Conservation (phyloP, 768 basidiomycete species). For the Cystobasidium ongulense region DNA sequence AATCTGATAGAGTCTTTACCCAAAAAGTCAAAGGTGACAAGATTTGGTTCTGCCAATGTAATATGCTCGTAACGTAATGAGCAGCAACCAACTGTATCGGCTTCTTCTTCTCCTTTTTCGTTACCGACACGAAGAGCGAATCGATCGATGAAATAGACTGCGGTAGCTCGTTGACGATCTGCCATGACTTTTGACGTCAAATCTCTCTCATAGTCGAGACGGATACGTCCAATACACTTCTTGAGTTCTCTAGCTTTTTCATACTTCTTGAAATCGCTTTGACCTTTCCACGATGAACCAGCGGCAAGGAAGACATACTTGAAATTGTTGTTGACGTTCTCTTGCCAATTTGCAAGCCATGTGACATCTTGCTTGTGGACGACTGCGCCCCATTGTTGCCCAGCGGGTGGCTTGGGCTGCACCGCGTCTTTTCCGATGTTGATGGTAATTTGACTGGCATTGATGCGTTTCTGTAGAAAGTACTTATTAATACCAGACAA, state of each 20-base stretch:
- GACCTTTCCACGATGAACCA: constrained; percentile 94
- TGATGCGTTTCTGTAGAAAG: constrained; percentile 61
- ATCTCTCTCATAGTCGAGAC: constrained; percentile 74
- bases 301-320: constrained; percentile 98
- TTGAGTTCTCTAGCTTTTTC: constrained; percentile 92
- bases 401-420: constrained; percentile 77
- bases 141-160: constrained; percentile 97
- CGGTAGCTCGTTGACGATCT: constrained; percentile 91
- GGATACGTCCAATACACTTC: constrained; percentile 74
- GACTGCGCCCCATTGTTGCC: constrained; percentile 81
- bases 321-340: constrained; percentile 76
- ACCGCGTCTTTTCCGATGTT: constrained; percentile 75
- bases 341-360: constrained; percentile 98
- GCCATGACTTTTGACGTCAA: constrained; percentile 86
- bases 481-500: neutral
- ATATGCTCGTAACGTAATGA: constrained; percentile 95
- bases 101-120: constrained; percentile 98
- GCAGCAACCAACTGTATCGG: constrained; percentile 98
- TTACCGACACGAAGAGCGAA: constrained; percentile 96
- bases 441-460: constrained; percentile 88
- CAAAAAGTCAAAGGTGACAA: constrained; percentile 88
- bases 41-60: constrained; percentile 77
- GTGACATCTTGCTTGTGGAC: constrained; percentile 95
- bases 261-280: constrained; percentile 95
- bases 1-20: constrained; percentile 99